A percentile compares a stretch with the other conserved stretches of the same genome.
phyloP scores from a whole-genome alignment of 805 yeast species.

The Ogataea pignaliae region DNA sequence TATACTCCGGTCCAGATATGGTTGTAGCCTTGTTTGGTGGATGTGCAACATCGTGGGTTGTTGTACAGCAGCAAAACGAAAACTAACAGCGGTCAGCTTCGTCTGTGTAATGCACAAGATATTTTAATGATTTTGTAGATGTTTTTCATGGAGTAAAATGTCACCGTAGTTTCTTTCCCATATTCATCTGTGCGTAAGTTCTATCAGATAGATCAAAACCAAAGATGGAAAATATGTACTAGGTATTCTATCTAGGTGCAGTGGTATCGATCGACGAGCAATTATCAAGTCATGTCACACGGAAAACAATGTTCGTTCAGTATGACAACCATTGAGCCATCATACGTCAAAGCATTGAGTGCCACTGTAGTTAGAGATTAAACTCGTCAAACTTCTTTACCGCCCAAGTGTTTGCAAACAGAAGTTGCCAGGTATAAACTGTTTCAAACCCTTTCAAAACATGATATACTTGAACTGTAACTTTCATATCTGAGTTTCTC shows the following conservation, averaged over 20 bases:
- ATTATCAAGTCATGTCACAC: not conserved
- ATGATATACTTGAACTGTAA: not conserved
- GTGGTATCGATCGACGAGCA: slow-evolving; percentile 41
- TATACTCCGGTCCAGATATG: slow-evolving; percentile 22
- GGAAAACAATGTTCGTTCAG: too few relatives aligned
- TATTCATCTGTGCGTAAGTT: slow-evolving; percentile 54
- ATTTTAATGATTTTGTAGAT: not conserved
- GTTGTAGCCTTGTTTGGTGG: slow-evolving; percentile 48
- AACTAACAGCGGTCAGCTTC: not conserved
- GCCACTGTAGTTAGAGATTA: not conserved
- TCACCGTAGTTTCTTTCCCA: slow-evolving; percentile 76
- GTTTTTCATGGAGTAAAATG: slow-evolving; percentile 32
- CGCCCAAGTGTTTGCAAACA: slow-evolving; percentile 8
- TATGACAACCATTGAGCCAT: too few relatives aligned
- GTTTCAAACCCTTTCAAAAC: slow-evolving; percentile 2
- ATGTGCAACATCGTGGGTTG: slow-evolving; percentile 66
- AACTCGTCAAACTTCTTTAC: slow-evolving; percentile 16
- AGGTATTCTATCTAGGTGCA: slow-evolving; percentile 61
- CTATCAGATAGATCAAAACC: slow-evolving; percentile 22
- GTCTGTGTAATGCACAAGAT: not conserved
- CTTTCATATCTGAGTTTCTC: not conserved
- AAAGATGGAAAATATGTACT: slow-evolving; percentile 83
- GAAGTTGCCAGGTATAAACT: not conserved
- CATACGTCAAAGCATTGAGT: not conserved
- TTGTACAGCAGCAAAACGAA: slow-evolving; percentile 1